Conservation (phyloP, 768 basidiomycete genomes). For the Lactarius sanguifluus region DNA sequence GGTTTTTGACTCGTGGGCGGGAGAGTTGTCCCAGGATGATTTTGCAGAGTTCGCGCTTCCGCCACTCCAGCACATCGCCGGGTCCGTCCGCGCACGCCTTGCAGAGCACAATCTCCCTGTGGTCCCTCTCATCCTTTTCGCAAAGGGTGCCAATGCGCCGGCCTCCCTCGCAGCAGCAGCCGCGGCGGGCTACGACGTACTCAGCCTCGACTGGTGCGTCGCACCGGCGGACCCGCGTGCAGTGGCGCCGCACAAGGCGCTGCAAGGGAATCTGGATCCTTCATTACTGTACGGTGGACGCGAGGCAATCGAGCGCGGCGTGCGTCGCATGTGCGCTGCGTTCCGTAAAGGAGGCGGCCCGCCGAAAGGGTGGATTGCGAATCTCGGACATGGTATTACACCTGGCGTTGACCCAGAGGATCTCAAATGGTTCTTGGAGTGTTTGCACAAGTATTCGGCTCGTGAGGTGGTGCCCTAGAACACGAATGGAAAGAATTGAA, state of each 20-base stretch:
- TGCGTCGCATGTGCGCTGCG: constrained; percentile 77
- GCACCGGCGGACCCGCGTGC: constrained; percentile 70
- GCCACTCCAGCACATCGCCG: constrained; percentile 68
- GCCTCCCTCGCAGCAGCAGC: constrained; percentile 54
- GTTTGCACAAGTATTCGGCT: constrained; percentile 78
- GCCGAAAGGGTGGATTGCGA: constrained; percentile 87
- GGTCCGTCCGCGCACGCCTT: constrained; percentile 62
- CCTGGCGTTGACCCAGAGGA: constrained; percentile 95
- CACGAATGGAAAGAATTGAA: constrained; percentile 13
- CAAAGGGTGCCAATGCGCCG: constrained; percentile 88
- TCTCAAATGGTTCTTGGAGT: constrained; percentile 87
- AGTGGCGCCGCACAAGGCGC: constrained; percentile 59
- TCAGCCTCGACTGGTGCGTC: constrained; percentile 91
- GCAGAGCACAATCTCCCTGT: constrained; percentile 49
- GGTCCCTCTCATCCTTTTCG: constrained; percentile 88
- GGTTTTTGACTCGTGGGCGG: constrained; percentile 96
- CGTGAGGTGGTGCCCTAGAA: constrained; percentile 11
- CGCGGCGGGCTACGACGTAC: constrained; percentile 75
- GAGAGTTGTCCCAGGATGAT: constrained; percentile 87
- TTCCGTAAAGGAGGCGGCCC: constrained; percentile 56
- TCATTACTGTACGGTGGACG: constrained; percentile 79
- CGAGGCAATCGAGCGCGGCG: constrained; percentile 82
- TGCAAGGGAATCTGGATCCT: constrained; percentile 96
- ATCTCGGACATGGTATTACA: constrained; percentile 96
- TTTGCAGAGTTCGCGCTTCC: constrained; percentile 85